Base-by-base conservation (phyloP, 371 early-diverging fungal genomes). In the Umbelopsis sp. region DNA sequence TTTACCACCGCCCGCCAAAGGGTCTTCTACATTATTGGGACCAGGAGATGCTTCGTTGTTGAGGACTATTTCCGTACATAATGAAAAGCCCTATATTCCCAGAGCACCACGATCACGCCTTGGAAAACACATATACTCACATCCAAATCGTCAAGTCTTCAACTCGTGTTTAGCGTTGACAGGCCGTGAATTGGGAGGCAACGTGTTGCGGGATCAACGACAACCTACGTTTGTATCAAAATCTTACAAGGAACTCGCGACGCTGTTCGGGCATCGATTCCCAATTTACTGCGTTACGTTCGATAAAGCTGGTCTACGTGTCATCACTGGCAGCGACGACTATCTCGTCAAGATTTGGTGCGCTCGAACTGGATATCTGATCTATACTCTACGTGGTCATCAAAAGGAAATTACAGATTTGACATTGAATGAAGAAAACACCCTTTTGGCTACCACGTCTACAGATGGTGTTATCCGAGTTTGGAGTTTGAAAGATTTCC, bases 251-350 rank as follows among this genome's bases (percentile, higher is more conserved):
- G 82, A 84, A 50, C 79, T 88, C 20, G 90, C 89, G 20, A 83
- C 86, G 37, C 81, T 93, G 69, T 87, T 86, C 65, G 95, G 95
- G 1, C 95, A 95, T 76, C 81, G 90, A 41, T 85, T 79, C 65
- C 86, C 93, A 37, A 88, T 91, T 3, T 95, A 85, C 72, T 92
- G 91, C 70, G 79, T 89, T 10, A 80, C 86, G 22, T 94, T 94
- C 70, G 95, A 95, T 74, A 80, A 86, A 57, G 89, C 93, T 0
- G 87, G 91, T 37, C 74, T 79, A 50, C 82, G 93, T 11, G 81
- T 93, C 57, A 87, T 94, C 65, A 95, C 95, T 1, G 89, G 91
- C 45, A 92, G 94, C 74, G 97, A 96, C 72, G 97, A 96, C 72
- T 89, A 86, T 44, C 76, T 96, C 22, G 89, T 95, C 69, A 96